Evolutionary conservation across 345 rosid species (phyloP), one percentile per base, ranked within the genome.

Genomic region (Pugionium dolabratum): DNA sequence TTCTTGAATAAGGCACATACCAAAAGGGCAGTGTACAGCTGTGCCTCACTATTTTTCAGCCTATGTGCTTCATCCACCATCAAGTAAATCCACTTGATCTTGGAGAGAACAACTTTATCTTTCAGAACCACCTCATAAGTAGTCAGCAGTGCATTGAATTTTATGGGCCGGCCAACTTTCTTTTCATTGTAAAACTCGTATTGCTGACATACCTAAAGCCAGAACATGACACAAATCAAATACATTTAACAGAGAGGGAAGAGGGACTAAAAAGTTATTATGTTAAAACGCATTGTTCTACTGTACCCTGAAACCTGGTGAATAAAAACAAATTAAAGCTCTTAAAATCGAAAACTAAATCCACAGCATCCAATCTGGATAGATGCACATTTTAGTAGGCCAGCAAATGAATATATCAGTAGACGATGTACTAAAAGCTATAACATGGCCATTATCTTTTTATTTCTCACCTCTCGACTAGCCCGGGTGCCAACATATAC

Each of bases 51-150:
- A 70, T 95, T 95, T 81, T 95, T 95, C 76, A 95, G 79, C 78
- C 99, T 84, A 69, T 95, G 99, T 73, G 99, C 99, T 79, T 95
- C 98, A 80, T 95, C 99, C 73, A 95, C 99, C 99, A 95, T 95
- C 71, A 87, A 69, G 81, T 95, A 95, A 79, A 77, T 85, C 99
- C 99, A 95, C 83, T 81, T 95, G 64, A 95, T 87, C 86, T 83
- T 95, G 54, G 97, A 91, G 46, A 95, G 95, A 54, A 89, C 84
- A 53, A 84, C 87, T 72, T 95, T 95, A 66, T 95, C 99, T 79
- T 95, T 95, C 57, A 95, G 83, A 64, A 95, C 93, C 42, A 95
- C 99, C 82, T 95, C 99, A 77, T 95, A 95, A 2, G 98, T 95
- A 48, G 99, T 91, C 85, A 95, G 73, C 62, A 95, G 79, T 2